Conservation (phyloP, 2,329 filamentous ascomycete species). For the Epichloe elymi region DNA sequence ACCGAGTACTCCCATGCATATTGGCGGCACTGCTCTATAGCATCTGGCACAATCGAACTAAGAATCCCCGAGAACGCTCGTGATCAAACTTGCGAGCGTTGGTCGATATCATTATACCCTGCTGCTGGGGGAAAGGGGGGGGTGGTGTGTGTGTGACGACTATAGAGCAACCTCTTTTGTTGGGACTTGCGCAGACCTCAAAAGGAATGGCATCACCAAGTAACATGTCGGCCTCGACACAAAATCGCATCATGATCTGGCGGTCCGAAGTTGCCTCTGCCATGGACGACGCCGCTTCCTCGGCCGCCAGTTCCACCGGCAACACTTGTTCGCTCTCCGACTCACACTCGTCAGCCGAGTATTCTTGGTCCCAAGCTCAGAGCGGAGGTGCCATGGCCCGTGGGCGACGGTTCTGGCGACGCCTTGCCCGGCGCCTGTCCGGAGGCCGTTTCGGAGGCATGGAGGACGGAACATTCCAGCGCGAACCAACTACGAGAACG, state of each 20-base stretch:
- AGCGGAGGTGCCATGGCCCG: conserved; percentile 4
- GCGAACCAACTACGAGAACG: conserved; percentile 14
- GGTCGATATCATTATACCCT: background rate
- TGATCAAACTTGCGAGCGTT: background rate
- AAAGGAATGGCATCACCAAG: background rate
- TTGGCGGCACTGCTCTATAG: too few species aligned
- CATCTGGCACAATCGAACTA: background rate
- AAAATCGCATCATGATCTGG: conserved; percentile 34
- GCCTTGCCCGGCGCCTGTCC: conserved; percentile 12
- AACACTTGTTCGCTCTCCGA: conserved; percentile 3
- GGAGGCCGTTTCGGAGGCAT: conserved; percentile 5
- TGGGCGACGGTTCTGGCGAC: conserved; percentile 12
- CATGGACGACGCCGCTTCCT: conserved; percentile 16
- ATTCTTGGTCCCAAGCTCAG: background rate
- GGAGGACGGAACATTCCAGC: conserved; percentile 4
- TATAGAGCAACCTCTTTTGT: background rate
- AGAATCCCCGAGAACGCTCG: background rate
- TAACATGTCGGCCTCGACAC: conserved; percentile 5
- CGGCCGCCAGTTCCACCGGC: conserved; percentile 14
- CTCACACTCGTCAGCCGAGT: conserved; percentile 7
- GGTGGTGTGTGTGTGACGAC: too few species aligned
- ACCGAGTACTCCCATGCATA: too few species aligned
- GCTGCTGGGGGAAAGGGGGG: background rate
- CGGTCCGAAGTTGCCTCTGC: conserved; percentile 32
- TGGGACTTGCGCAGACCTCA: background rate